Percentiles rank a stretch among this genome's conserved stretches.
Conservation (phyloP, 148 eudicot species). For the Euryodendron excelsum region DNA sequence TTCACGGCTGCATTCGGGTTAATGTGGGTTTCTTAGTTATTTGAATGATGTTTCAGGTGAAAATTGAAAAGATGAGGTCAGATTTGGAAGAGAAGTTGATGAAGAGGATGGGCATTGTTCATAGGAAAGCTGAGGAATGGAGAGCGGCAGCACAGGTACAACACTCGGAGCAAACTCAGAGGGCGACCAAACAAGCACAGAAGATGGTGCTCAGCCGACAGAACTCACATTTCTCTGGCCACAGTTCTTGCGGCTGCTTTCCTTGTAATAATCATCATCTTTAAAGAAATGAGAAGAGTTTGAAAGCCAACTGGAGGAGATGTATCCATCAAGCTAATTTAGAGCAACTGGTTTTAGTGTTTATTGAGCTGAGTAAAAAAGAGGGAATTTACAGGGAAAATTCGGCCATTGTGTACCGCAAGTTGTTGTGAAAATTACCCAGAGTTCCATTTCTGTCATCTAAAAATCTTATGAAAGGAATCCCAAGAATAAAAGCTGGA, state of each 20-base stretch:
- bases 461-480: too few relatives aligned
- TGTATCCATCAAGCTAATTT: too few relatives aligned
- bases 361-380: too few relatives aligned
- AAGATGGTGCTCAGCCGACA: slow-evolving; percentile 41
- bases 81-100: slow-evolving; percentile 79
- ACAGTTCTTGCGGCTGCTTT: slow-evolving; percentile 66
- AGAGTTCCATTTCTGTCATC: background rate
- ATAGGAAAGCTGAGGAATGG: slow-evolving; percentile 81
- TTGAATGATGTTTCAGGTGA: slow-evolving; percentile 64
- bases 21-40: too few relatives aligned
- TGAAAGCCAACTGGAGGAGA: background rate
- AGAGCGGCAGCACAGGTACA: slow-evolving; percentile 59
- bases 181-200: slow-evolving; percentile 41
- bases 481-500: too few relatives aligned
- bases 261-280: slow-evolving; percentile 43
- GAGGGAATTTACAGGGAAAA: background rate
- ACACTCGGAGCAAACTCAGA: slow-evolving; percentile 58
- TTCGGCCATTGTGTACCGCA: background rate
- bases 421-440: background rate
- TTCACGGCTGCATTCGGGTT: too few relatives aligned
- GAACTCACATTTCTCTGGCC: slow-evolving; percentile 36
- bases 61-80: slow-evolving; percentile 80
- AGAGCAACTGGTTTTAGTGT: too few relatives aligned
- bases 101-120: slow-evolving; percentile 79
- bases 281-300: slow-evolving; percentile 9